Evolutionary conservation across 108 stramenopile genomes (phyloP), one percentile per base, ranked within the genome.

Genomic region (Nitzschia palea): DNA sequence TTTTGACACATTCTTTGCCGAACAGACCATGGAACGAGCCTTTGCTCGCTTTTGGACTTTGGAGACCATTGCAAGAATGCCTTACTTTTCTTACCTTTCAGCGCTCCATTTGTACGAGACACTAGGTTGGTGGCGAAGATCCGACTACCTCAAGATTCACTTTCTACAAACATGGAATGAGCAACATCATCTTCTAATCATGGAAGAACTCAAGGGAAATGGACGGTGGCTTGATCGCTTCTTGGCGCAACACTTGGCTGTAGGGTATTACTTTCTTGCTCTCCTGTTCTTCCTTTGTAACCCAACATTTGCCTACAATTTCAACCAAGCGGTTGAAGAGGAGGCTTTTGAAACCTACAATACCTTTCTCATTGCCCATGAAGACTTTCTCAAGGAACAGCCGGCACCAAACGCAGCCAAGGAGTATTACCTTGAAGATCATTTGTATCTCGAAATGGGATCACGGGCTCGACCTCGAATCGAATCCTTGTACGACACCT

Each of bases 31-130:
- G 0, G 54, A 55, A 23, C 42, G 62, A 26, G 8, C 58, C 31
- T 80, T 88, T 62, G 62, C 78, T 2, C 48, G 78, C 17, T 97
- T 97, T 62, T 92, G 83, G 45, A 62, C 90, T 0, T 60, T 97
- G 30, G 96, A 97, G 66, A 95, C 89, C 3, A 83, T 97, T 5
- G 96, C 96, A 3, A 75, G 96, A 17, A 89, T 97, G 74, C 96
- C 96, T 1, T 97, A 97, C 77, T 95, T 97, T 70, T 73, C 84
- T 22, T 97, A 95, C 65, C 83, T 94, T 36, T 86, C 88, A 33
- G 91, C 95, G 80, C 79, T 97, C 0, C 96, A 97, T 62, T 65
- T 97, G 0, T 97, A 97, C 62, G 96, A 97, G 61, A 91, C 90
- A 10, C 63, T 96, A 12, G 95, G 96, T 0, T 91, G 86, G 58